phyloP scores from a whole-genome alignment of 306 rosid species.

The Vigna reflexopilosa region DNA sequence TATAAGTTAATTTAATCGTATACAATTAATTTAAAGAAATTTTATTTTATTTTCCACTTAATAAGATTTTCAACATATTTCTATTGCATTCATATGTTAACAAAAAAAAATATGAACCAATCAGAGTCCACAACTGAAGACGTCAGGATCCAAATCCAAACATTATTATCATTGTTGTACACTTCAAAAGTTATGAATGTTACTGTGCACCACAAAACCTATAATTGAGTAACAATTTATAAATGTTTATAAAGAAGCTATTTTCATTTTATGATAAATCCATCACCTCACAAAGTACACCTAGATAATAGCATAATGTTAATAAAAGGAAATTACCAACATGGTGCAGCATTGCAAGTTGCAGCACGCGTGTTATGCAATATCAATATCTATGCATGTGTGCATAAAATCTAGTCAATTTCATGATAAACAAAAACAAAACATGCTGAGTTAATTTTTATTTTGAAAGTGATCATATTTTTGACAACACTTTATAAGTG shows the following conservation, averaged over 20 bases:
- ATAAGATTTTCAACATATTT: no score
- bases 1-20: no score
- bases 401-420: slow-evolving; percentile 13
- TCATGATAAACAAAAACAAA: neutral
- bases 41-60: no score
- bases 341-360: neutral
- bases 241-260: neutral
- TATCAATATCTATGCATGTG: neutral
- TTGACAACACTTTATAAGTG: no score
- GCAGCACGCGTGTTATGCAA: slow-evolving; percentile 17
- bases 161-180: neutral
- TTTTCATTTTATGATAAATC: neutral
- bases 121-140: no score
- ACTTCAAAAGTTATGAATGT: neutral
- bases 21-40: no score
- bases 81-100: neutral
- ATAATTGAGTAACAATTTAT: neutral
- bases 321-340: neutral
- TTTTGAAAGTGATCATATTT: no score
- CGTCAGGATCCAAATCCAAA: no score
- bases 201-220: neutral
- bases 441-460: neutral
- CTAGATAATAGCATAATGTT: neutral
- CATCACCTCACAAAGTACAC: neutral
- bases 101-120: no score